Conservation (phyloP, 371 early-diverging fungal genomes). For the Conidiobolus incongruus region DNA sequence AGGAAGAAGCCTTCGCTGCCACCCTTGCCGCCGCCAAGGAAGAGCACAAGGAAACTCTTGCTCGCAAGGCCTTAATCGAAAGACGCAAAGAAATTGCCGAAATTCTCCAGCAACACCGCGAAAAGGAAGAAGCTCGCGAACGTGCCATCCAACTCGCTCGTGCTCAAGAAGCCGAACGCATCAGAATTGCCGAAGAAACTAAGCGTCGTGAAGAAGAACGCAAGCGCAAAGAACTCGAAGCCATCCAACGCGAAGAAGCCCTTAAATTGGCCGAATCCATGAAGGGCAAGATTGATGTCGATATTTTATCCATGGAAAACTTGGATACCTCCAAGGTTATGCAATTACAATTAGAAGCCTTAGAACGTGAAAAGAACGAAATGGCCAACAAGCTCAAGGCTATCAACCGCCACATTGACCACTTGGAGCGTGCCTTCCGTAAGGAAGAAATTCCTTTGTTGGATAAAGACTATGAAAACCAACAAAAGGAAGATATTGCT, state of each 20-base stretch:
- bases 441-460: conserved; percentile 82
- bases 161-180: conserved; percentile 72
- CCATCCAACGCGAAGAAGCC: conserved; percentile 66
- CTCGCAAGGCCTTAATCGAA: conserved; percentile 68
- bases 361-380: conserved; percentile 77
- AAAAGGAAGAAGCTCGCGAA: conserved; percentile 58
- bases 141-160: conserved; percentile 37
- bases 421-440: conserved; percentile 91
- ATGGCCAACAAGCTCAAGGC: conserved; percentile 43
- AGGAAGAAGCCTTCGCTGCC: conserved; percentile 30
- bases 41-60: conserved; percentile 58
- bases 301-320: conserved; percentile 40
- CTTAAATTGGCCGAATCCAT: conserved; percentile 71
- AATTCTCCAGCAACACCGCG: conserved; percentile 45
- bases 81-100: conserved; percentile 82
- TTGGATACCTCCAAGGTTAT: conserved; percentile 61
- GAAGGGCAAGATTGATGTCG: conserved; percentile 53
- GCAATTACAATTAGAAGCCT: conserved; percentile 68
- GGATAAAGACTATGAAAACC: conserved; percentile 72
- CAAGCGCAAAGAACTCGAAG: conserved; percentile 44
- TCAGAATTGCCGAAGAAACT: conserved; percentile 63
- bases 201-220: conserved; percentile 69
- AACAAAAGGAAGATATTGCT: conserved; percentile 60
- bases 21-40: conserved; percentile 45
- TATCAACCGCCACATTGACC: conserved; percentile 63